Base-by-base conservation (phyloP, 306 rosid genomes). In the Cicer arietinum region DNA sequence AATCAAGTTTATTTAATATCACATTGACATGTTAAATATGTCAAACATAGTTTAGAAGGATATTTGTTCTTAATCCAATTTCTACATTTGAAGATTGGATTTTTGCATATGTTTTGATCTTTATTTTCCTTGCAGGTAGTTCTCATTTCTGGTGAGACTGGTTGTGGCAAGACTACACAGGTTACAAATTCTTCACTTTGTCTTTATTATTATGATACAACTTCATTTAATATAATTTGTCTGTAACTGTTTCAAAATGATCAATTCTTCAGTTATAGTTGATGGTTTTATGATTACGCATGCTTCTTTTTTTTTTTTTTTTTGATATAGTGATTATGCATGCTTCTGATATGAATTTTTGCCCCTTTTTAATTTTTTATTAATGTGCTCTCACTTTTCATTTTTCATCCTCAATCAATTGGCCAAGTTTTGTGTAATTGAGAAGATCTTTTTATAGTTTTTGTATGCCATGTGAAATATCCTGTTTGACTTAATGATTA, bases 131-230 rank as follows among this genome's bases (percentile, higher is more conserved):
- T 77, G 56, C 93, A 95, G 99, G 99, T 92, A 0, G 90, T 95
- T 85, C 92, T 95, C 77, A 62, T 95, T 81, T 83, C 88, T 86
- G 98, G 98, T 41, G 92, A 92, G 88, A 95, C 99, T 76, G 99
- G 98, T 45, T 95, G 99, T 71, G 99, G 99, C 84, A 92, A 95
- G 90, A 95, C 99, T 72, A 92, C 99, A 5, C 98, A 95, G 99
- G 99, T 95, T 86, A 84, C 59, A 22, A 78, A 64, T 65, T 89
- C 76, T 77, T 88, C 87, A 69, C 78, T 76, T 76, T 90, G 64
- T 73, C 73, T 71, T 81, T 73, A 58, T 81, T 69, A 58, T 64
- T 75, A 64, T 78, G 81, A 76, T 84, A 73, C 78, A 63, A 16
- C 80, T 71, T 81, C 71, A 53, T 81, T 66, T 73, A 83, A 65